These are phyloP conservation scores for Pleurozium schreberi DNA, from an alignment of 225 moss, liverwort and hornwort genomes.

Conservation along the genomic window DNA sequence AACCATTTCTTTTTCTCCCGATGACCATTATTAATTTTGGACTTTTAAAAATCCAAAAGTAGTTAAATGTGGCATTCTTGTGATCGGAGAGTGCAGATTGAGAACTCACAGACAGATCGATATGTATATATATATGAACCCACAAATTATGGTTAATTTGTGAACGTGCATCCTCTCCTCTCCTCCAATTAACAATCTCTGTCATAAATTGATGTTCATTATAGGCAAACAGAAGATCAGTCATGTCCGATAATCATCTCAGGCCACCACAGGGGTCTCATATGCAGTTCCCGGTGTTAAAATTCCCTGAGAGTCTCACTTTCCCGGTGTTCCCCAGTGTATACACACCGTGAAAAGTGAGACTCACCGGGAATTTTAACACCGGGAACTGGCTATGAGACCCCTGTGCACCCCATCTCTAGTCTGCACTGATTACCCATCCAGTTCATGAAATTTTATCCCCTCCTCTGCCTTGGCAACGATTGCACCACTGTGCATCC, in stretches of 20 bases:
- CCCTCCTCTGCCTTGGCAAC: neutral
- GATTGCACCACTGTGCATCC: neutral
- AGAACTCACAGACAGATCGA: neutral
- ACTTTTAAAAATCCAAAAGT: too few relatives aligned
- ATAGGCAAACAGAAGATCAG: neutral
- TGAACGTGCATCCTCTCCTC: neutral
- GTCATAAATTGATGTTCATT: neutral
- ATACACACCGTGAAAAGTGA: too few relatives aligned
- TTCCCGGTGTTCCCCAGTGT: too few relatives aligned
- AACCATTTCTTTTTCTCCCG: too few relatives aligned
- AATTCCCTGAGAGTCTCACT: too few relatives aligned
- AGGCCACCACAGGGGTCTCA: too few relatives aligned
- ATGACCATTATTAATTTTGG: too few relatives aligned
- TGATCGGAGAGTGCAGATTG: neutral
- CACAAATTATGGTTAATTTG: neutral
- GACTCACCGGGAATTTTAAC: too few relatives aligned
- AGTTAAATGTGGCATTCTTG: too few relatives aligned
- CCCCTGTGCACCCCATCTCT: too few relatives aligned
- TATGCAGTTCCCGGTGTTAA: too few relatives aligned
- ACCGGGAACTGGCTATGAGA: too few relatives aligned
- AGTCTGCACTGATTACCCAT: neutral
- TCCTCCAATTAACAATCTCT: neutral
- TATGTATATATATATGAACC: neutral
- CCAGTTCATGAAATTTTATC: neutral
- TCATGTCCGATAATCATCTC: neutral